These are phyloP conservation scores for Mortierella sp. DNA, from an alignment of 371 early-diverging fungal species.

Conservation along the genomic window DNA sequence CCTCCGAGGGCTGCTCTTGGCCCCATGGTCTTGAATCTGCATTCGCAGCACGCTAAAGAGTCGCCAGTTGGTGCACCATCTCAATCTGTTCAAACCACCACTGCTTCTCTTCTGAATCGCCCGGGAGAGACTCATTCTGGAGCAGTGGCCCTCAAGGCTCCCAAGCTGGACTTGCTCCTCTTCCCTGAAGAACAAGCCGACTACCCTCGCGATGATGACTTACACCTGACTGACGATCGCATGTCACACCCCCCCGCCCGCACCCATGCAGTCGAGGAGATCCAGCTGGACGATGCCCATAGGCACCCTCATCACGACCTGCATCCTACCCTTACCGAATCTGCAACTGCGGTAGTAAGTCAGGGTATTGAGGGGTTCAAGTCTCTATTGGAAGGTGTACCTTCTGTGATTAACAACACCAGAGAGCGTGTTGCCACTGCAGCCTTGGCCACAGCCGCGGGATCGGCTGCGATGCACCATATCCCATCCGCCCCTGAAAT, in stretches of 20 bases:
- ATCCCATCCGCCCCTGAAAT: background rate
- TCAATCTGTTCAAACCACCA: no score
- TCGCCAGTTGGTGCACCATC: no score
- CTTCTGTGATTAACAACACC: background rate
- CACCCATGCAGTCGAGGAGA: conserved; percentile 9
- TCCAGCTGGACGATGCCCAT: conserved; percentile 23
- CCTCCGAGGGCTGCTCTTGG: no score
- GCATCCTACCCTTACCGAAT: conserved; percentile 21
- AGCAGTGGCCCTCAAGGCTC: conserved; percentile 1
- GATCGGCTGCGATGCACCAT: background rate
- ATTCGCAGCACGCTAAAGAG: no score
- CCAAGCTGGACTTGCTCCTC: background rate
- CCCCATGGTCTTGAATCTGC: no score
- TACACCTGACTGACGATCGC: background rate
- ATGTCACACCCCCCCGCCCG: background rate
- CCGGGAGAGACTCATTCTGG: background rate
- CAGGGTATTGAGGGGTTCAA: conserved; percentile 8
- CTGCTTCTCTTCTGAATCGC: background rate
- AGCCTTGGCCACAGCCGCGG: background rate
- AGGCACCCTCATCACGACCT: conserved; percentile 31
- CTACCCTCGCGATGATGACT: no score
- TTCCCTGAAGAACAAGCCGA: conserved; percentile 7
- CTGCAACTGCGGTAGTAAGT: conserved; percentile 15
- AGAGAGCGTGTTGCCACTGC: background rate
- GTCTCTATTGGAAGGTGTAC: background rate